Evolutionary conservation across 805 yeast genomes (phyloP), one percentile per base, ranked within the genome.

Genomic region (Candida easanensis): DNA sequence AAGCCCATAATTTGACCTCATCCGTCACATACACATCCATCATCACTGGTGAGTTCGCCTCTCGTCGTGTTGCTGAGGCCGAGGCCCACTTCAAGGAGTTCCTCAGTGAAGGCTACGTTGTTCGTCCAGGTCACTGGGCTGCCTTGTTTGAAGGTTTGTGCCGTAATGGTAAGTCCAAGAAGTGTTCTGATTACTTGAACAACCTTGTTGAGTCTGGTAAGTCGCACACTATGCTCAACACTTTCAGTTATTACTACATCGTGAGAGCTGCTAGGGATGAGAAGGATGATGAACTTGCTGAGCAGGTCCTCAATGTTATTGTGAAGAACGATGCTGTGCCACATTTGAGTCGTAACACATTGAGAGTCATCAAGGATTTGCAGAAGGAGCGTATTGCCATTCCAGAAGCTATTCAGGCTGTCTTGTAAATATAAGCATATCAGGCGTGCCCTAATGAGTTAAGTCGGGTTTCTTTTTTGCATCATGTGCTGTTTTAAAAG

Each of bases 41-140:
- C 66, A 65, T 79, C 46, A 63, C 68, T 35, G 71, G 70, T 26
- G 81, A 77, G 61, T 60, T 74, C 43, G 62, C 60, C 31, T 49
- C 51, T 28, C 80, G 81, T 2, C 71, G 70, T 38, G 30, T 49
- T 16, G 52, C 53, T 3, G 60, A 68, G 33, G 79, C 80, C 2
- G 56, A 66, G 38, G 42, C 39, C 11, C 50, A 51, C 27, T 50
- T 59, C 38, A 28, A 42, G n/a, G 53, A 65, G 25, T 76, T 72
- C 50, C 69, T 69, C 51, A 48, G 36, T n/a, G 41, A 39, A 35
- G 53, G 50, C 0, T 36, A 27, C 28, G 31, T 33, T 14, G 17
- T 49, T 1, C 39, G 33, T 20, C 39, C 49, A 4, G 37, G 46
- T 4, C 44, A 48, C 27, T 60, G 61, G 58, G 51, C 61, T 16